Base-by-base conservation (phyloP, 805 yeast species). In the Candida silvicultrix region DNA sequence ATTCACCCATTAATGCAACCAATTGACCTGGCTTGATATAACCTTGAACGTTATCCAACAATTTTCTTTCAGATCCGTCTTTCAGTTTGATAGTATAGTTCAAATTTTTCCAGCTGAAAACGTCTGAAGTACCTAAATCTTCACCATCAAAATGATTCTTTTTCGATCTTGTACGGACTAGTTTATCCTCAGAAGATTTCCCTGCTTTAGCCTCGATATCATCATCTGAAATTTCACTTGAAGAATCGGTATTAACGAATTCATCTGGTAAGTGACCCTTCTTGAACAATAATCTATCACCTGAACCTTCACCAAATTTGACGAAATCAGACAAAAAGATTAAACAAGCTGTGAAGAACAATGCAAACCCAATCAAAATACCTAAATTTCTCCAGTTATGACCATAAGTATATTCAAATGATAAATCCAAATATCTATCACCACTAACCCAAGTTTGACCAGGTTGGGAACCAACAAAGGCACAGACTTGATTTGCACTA, bases 1-100 rank as follows among this genome's bases (percentile, higher is more conserved):
- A 85, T 44, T 83, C 85, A 58, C 94, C 94, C 90, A 85, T 84
- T 48, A 85, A 70, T 5, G 92, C 92, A 38, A 90, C 84, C 64
- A 85, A 70, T 47, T 85, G 83, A 56, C 92, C 92, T 18, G 92
- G 92, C 58, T 80, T 81, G 45, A 83, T 88, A 72, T 81, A 85
- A 42, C 92, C 92, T 56, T 76, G 78, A 41, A 79, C 77, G 56
- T 71, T 68, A 51, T 73, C 66, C 45, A 79, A 59, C 87, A 71
- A 21, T 78, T 73, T 46, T 77, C 84, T 58, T 49, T 64, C 66
- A 32, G 63, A 62, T 45, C 59, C 45, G 15, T 65, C 63, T 36
- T 53, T 58, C 3, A 18, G n/a, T 22, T 22, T 40, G 16, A 42
- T 16, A 4, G 29, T 29, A 34, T 34, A 34, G 14, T 34, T 15